Evolutionary conservation across 139 green algal species (phyloP).

Genomic region (Closterium sp.): DNA sequence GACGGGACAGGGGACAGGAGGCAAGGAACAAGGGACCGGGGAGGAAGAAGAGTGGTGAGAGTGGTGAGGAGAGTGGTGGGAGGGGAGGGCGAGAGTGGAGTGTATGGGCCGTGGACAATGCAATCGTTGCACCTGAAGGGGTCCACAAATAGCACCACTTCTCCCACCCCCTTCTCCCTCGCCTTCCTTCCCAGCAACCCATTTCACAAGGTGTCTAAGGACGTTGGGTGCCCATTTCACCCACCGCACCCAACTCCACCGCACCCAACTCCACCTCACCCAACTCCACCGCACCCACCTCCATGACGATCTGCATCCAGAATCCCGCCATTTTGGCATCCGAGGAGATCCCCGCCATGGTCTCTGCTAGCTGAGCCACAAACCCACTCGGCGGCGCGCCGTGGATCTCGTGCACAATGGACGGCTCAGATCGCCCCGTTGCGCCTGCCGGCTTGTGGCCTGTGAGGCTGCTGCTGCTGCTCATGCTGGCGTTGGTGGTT

Average conservation of each 20-base stretch:
- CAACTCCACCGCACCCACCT: conserved; percentile 15
- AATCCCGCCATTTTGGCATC: conserved; percentile 50
- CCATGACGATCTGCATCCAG: conserved; percentile 32
- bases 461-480: background rate
- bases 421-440: background rate
- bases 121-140: too few relatives aligned
- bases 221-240: background rate
- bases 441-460: background rate
- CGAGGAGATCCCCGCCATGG: conserved; percentile 44
- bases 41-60: too few relatives aligned
- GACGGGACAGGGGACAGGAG: too few relatives aligned
- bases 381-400: conserved; percentile 42
- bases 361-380: conserved; percentile 48
- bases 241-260: background rate
- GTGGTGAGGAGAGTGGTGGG: too few relatives aligned
- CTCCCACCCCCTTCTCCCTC: too few relatives aligned
- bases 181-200: too few relatives aligned
- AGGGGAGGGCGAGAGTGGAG: too few relatives aligned
- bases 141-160: too few relatives aligned
- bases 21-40: too few relatives aligned
- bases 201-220: background rate
- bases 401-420: conserved; percentile 41
- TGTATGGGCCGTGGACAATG: too few relatives aligned
- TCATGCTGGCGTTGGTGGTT: background rate
- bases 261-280: background rate